Evolutionary conservation across 805 yeast genomes (phyloP), one percentile per base, ranked within the genome.

Genomic region (Komagataella mondaviorum): DNA sequence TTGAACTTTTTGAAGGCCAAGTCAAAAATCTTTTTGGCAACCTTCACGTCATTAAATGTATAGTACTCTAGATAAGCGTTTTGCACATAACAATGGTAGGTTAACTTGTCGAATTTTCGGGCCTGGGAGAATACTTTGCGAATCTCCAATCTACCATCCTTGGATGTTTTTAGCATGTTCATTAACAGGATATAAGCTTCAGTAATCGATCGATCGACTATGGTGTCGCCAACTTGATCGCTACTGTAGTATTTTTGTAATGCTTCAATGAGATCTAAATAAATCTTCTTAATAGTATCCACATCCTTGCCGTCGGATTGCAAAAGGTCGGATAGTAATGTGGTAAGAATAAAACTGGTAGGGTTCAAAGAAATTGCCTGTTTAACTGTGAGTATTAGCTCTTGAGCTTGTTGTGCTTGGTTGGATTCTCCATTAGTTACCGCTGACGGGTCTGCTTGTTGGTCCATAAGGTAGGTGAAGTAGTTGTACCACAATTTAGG

Each of bases 61-160:
- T 78, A 80, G 56, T 77, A 81, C 61, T 91, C 99, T 70, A 89
- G 72, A 61, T 79, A 70, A 0, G 97, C 96, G 59, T 85, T 84
- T 53, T 87, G 91, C 18, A 83, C 81, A 65, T 77, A 91, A 18
- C 91, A 76, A 57, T 88, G 88, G 69, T 81, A 80, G 0, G 95
- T 83, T 46, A 85, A 66, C 8, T 71, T 67, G n/a, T 71, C 62
- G 56, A 78, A 75, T 60, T 81, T 79, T 58, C 96, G 78, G 6
- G 85, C 84, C 56, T 73, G 76, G 51, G 85, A 75, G 62, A 89
- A 88, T 1, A 87, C 71, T 22, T 71, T 62, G 55, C 98, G 76
- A 1, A 95, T 89, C 44, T 83, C 88, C 39, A 14, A 30, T 2
- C 39, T 30, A 8, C 39, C 39, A 30, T 64, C 64, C 30, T 62